Conservation (phyloP, 2,329 filamentous ascomycete species). For the Gliomastix tumulicola region DNA sequence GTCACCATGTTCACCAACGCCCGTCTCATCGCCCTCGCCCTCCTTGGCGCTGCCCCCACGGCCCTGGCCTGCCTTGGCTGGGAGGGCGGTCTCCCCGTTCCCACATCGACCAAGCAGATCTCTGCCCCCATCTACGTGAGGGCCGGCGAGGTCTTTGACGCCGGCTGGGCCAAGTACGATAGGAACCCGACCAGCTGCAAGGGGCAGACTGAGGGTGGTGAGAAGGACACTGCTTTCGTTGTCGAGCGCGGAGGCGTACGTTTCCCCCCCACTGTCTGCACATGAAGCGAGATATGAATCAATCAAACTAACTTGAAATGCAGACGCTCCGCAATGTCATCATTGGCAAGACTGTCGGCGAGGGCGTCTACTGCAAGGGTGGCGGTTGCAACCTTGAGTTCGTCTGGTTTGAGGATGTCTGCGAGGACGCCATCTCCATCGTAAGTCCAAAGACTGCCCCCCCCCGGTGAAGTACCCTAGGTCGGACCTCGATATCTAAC, state of each 20-base stretch:
- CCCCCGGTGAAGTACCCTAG: too few relatives aligned
- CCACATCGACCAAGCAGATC: slow-evolving; percentile 13
- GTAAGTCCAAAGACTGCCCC: slow-evolving; percentile 4
- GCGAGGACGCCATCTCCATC: slow-evolving; percentile 14
- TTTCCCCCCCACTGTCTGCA: not conserved
- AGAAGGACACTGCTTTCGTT: too few relatives aligned
- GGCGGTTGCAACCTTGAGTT: slow-evolving; percentile 15
- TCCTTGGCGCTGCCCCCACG: not conserved
- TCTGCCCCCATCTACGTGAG: slow-evolving; percentile 19
- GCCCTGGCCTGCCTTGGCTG: not conserved
- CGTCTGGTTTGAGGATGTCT: slow-evolving; percentile 15
- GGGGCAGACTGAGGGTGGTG: not conserved
- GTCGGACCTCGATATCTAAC: too few relatives aligned
- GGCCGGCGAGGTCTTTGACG: slow-evolving; percentile 16
- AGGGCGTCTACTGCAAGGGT: slow-evolving; percentile 17
- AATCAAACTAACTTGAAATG: not conserved
- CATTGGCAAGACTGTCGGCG: slow-evolving; percentile 11
- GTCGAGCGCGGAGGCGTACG: too few relatives aligned
- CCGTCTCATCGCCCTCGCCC: not conserved
- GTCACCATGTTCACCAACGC: too few relatives aligned
- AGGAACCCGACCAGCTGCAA: slow-evolving; percentile 21
- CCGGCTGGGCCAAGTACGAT: slow-evolving; percentile 20
- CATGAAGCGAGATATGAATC: not conserved
- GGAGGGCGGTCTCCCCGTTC: slow-evolving; percentile 7
- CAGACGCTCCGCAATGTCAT: slow-evolving; percentile 12